A percentile compares a stretch with the other conserved stretches of the same genome.
Conservation (phyloP, 2,329 filamentous ascomycete species). For the Clarireedia paspali region DNA sequence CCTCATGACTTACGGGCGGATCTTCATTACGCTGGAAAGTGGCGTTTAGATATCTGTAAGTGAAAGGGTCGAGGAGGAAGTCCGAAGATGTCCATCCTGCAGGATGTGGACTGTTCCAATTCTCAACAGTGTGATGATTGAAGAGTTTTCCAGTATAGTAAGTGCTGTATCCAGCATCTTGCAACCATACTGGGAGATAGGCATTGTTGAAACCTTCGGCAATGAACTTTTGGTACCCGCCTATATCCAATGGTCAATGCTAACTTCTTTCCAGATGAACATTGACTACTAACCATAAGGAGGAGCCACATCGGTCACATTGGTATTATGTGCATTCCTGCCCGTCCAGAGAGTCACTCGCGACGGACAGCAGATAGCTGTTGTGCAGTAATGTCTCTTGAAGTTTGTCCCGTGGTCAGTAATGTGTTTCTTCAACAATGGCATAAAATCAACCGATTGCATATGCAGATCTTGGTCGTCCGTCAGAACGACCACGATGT, state of each 20-base stretch:
- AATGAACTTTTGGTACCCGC: slow-evolving; percentile 60
- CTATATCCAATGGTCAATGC: slow-evolving; percentile 19
- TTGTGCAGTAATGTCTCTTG: slow-evolving; percentile 52
- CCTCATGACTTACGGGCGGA: slow-evolving; percentile 45
- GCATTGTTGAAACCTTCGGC: slow-evolving; percentile 56
- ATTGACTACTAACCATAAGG: slow-evolving; percentile 39
- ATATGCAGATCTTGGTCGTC: slow-evolving; percentile 59
- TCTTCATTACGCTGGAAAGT: slow-evolving; percentile 55
- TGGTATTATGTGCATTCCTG: slow-evolving; percentile 55
- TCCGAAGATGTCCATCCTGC: slow-evolving; percentile 52
- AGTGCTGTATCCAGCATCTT: slow-evolving; percentile 59
- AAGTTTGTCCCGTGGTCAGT: slow-evolving; percentile 48
- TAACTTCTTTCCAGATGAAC: slow-evolving; percentile 27
- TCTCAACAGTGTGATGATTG: slow-evolving; percentile 53
- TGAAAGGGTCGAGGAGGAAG: slow-evolving; percentile 57
- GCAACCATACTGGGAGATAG: slow-evolving; percentile 65
- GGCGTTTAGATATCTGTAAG: slow-evolving; percentile 60
- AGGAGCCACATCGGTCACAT: slow-evolving; percentile 42
- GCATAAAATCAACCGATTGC: slow-evolving; percentile 51
- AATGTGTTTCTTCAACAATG: slow-evolving; percentile 45
- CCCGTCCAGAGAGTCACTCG: slow-evolving; percentile 54
- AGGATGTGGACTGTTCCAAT: slow-evolving; percentile 52
- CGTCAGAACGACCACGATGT: slow-evolving; percentile 55
- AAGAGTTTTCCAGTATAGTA: slow-evolving; percentile 68
- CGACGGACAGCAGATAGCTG: slow-evolving; percentile 55